These are phyloP conservation scores for Hypoxylon sp. DNA, from an alignment of 2,329 filamentous ascomycete species.

Conservation along the genomic window DNA sequence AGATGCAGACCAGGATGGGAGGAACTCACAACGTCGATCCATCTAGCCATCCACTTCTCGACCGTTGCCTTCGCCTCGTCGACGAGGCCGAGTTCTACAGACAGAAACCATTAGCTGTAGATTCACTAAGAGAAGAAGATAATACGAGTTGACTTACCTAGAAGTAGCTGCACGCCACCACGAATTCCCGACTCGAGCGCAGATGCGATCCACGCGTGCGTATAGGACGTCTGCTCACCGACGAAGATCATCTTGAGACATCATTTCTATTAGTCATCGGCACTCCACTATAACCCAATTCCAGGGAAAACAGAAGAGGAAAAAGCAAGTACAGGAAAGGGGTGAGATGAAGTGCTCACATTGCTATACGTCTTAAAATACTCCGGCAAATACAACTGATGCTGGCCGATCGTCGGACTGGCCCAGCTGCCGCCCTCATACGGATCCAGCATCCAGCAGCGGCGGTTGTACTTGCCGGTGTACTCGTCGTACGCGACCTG, in stretches of 20 bases:
- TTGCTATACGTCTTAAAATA: slow-evolving; percentile 79
- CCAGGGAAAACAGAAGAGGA: not conserved
- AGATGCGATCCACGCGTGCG: slow-evolving; percentile 78
- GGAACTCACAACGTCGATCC: slow-evolving; percentile 65
- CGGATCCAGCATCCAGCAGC: slow-evolving; percentile 76
- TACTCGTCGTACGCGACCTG: slow-evolving; percentile 71
- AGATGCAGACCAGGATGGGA: not conserved
- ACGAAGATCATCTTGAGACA: slow-evolving; percentile 72
- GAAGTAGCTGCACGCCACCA: slow-evolving; percentile 74
- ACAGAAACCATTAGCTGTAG: slow-evolving; percentile 16
- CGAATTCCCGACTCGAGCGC: slow-evolving; percentile 78
- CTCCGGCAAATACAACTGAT: slow-evolving; percentile 78
- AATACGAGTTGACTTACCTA: slow-evolving; percentile 59
- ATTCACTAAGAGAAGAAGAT: not conserved
- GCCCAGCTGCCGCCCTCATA: slow-evolving; percentile 75
- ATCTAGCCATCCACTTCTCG: slow-evolving; percentile 78
- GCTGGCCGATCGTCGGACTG: slow-evolving; percentile 72
- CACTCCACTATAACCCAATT: no score
- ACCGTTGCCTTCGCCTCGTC: slow-evolving; percentile 78
- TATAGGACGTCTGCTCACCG: slow-evolving; percentile 79
- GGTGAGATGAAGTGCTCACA: slow-evolving; percentile 50
- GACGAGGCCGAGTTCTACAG: slow-evolving; percentile 71
- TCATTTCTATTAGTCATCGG: not conserved
- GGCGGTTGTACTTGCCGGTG: slow-evolving; percentile 75
- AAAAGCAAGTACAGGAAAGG: not conserved